Evolutionary conservation across 805 yeast genomes (phyloP).

Genomic region (Teunomyces kruisii): DNA sequence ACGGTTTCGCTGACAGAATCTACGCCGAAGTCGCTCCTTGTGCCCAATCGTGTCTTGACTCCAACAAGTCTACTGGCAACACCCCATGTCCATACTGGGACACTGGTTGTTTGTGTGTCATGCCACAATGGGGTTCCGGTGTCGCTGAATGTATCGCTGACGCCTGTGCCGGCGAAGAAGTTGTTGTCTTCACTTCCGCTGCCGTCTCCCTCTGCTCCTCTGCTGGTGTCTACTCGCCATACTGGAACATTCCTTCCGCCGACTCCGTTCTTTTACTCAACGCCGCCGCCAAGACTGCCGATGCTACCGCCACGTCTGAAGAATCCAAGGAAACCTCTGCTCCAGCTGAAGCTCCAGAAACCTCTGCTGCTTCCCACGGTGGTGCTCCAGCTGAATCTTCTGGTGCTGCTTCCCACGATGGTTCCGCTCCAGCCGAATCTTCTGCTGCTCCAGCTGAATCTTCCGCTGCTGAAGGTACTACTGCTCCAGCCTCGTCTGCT

Average conservation of each 20-base stretch:
- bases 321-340: conserved; percentile 2
- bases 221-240: conserved; percentile 37
- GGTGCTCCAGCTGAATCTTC: not conserved
- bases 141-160: conserved; percentile 45
- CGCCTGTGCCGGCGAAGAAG: conserved; percentile 36
- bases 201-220: conserved; percentile 43
- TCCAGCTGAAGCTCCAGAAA: conserved; percentile 4
- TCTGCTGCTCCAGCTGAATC: conserved; percentile 1
- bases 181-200: conserved; percentile 37
- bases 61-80: conserved; percentile 25
- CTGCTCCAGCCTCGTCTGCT: conserved; percentile 6
- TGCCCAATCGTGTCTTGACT: conserved; percentile 41
- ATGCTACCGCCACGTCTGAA: conserved; percentile 9
- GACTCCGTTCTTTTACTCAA: conserved; percentile 26
- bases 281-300: conserved; percentile 21
- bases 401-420: not conserved
- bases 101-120: conserved; percentile 50
- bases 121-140: conserved; percentile 46
- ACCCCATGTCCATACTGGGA: conserved; percentile 57
- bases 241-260: conserved; percentile 47
- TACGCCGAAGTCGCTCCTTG: conserved; percentile 38
- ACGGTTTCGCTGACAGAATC: conserved; percentile 51
- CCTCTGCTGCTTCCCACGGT: too few relatives aligned
- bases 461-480: not conserved
- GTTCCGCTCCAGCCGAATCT: conserved; percentile 5